Evolutionary conservation across 73 alveolate genomes (phyloP).

Genomic region (Uronychia setigera): DNA sequence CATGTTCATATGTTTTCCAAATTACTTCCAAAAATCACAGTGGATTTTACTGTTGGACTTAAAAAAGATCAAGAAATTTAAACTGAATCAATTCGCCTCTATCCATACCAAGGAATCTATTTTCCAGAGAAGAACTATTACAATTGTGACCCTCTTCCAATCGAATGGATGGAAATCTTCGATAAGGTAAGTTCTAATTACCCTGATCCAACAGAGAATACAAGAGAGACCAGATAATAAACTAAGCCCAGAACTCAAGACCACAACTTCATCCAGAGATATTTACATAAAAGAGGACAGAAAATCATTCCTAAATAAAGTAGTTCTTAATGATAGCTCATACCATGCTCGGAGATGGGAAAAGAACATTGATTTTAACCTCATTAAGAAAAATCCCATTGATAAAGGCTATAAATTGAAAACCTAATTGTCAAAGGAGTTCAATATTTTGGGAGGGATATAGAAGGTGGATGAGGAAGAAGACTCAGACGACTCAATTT

Average conservation of each 20-base stretch:
- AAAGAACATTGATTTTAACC: too few relatives aligned
- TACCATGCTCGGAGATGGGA: too few relatives aligned
- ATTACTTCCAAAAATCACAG: not conserved
- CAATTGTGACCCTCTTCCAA: conserved; percentile 52
- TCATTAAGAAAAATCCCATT: too few relatives aligned
- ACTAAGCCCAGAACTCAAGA: not conserved
- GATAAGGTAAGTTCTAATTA: not conserved
- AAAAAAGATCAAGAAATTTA: conserved; percentile 47
- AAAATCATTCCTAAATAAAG: not conserved
- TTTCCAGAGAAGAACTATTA: conserved; percentile 53
- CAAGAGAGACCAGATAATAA: not conserved
- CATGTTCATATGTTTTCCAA: not conserved
- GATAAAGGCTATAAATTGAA: too few relatives aligned
- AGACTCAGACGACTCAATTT: too few relatives aligned
- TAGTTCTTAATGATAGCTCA: too few relatives aligned
- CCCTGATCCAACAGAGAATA: not conserved
- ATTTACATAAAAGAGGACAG: not conserved
- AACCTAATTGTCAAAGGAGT: too few relatives aligned
- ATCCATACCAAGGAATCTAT: conserved; percentile 25
- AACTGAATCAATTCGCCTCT: conserved; percentile 41
- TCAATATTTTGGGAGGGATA: not conserved
- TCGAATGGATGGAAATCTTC: conserved; percentile 51
- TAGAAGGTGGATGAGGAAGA: not conserved
- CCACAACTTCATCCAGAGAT: not conserved
- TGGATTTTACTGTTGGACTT: conserved; percentile 8